phyloP scores from a whole-genome alignment of 2,329 filamentous ascomycete genomes.

The Alternaria tenuissima region DNA sequence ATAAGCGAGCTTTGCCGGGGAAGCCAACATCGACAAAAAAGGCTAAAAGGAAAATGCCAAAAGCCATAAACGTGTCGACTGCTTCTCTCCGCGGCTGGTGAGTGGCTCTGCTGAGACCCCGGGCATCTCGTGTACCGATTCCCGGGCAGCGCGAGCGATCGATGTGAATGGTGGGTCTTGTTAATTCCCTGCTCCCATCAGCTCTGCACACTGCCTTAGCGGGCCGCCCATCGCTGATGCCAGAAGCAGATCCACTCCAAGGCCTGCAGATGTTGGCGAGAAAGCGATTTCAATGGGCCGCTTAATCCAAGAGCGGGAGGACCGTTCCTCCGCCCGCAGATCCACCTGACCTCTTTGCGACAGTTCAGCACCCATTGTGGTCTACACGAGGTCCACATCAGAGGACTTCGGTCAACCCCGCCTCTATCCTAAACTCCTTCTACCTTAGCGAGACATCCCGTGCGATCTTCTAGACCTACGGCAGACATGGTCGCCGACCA shows the following conservation, averaged over 20 bases:
- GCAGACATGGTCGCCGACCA: slow-evolving; percentile 7
- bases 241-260: slow-evolving; percentile 7
- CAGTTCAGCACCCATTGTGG: neutral
- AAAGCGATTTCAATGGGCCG: slow-evolving; percentile 5
- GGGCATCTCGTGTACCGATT: neutral
- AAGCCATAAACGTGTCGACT: neutral
- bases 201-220: slow-evolving; percentile 8
- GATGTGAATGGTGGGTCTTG: neutral
- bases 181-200: neutral
- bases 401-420: neutral
- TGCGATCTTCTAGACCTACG: neutral
- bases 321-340: slow-evolving; percentile 13
- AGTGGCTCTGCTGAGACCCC: neutral
- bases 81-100: neutral
- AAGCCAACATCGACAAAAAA: neutral
- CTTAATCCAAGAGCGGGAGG: slow-evolving; percentile 12
- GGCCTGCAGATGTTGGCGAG: slow-evolving; percentile 11
- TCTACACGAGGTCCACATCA: neutral
- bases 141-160: neutral
- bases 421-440: neutral
- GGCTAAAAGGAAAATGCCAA: slow-evolving; percentile 1
- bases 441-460: neutral
- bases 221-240: slow-evolving; percentile 12
- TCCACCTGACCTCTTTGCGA: slow-evolving; percentile 5
- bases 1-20: slow-evolving; percentile 9